phyloP scores from a whole-genome alignment of 352 stramenopile species.

The Saprolegnia diclina region DNA sequence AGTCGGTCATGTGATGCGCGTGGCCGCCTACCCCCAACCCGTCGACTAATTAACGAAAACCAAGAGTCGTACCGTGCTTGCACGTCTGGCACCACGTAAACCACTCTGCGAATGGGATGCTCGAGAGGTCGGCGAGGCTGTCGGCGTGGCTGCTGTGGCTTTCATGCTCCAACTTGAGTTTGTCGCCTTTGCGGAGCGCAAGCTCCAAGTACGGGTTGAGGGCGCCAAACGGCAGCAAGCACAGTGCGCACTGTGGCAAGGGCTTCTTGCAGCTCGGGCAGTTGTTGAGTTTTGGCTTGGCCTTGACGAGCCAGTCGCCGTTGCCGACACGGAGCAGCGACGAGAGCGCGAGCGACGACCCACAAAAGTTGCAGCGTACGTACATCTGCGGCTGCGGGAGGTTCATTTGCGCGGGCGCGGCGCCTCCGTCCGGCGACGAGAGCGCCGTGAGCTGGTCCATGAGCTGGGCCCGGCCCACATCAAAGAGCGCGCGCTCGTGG shows the following conservation, averaged over 20 bases:
- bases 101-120: constrained; percentile 93
- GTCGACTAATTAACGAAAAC: background rate
- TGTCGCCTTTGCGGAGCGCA: constrained; percentile 58
- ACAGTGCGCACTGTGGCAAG: constrained; percentile 89
- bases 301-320: constrained; percentile 86
- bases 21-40: constrained; percentile 43
- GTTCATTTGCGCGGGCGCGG: constrained; percentile 41
- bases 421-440: constrained; percentile 34
- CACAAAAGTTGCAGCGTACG: constrained; percentile 94
- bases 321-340: constrained; percentile 82
- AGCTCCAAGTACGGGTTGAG: constrained; percentile 95
- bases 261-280: constrained; percentile 91
- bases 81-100: constrained; percentile 93
- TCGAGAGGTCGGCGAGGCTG: constrained; percentile 84
- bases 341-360: constrained; percentile 83
- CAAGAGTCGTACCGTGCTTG: constrained; percentile 49
- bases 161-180: background rate
- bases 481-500: constrained; percentile 87
- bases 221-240: constrained; percentile 88
- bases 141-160: constrained; percentile 38
- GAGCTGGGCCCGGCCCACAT: constrained; percentile 87
- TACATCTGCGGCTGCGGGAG: constrained; percentile 81
- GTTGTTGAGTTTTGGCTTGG: constrained; percentile 86
- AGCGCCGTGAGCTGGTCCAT: constrained; percentile 73
- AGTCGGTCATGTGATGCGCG: constrained; percentile 91